These are phyloP conservation scores for Linum tenue DNA, from an alignment of 345 rosid genomes.

Conservation along the genomic window DNA sequence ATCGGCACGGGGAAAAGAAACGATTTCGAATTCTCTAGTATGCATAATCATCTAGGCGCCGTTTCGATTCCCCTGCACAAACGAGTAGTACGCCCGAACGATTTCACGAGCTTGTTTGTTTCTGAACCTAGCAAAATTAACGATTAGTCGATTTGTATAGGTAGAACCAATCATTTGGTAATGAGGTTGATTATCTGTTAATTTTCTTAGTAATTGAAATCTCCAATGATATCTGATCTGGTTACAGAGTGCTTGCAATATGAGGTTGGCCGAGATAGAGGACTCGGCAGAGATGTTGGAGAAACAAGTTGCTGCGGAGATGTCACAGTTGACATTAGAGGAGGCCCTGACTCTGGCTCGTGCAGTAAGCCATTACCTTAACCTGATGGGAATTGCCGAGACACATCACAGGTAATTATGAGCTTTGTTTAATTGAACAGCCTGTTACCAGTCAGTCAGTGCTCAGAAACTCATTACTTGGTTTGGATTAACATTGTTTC, in stretches of 20 bases:
- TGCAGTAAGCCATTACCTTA: conserved; percentile 87
- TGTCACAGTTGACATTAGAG: conserved; percentile 76
- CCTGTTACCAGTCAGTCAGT: too few species aligned
- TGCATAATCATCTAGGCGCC: too few species aligned
- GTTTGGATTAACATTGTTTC: not conserved
- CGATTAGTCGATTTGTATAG: not conserved
- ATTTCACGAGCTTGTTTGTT: too few species aligned
- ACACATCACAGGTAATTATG: conserved; percentile 70
- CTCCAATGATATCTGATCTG: not conserved
- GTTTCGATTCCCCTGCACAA: too few species aligned
- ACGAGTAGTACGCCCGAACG: too few species aligned
- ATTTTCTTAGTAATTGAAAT: not conserved
- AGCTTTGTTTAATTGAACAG: not conserved
- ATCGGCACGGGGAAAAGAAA: too few species aligned
- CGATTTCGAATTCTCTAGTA: too few species aligned
- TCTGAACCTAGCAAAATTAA: too few species aligned
- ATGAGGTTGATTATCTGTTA: not conserved
- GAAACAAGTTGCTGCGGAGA: conserved; percentile 68
- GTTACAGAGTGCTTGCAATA: conserved; percentile 72
- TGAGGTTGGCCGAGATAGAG: conserved; percentile 84
- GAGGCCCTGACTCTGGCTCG: conserved; percentile 86
- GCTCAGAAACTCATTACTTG: not conserved
- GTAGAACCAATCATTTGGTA: not conserved
- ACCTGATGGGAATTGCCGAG: conserved; percentile 89
- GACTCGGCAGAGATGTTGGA: conserved; percentile 71